Conservation (phyloP, 78 protist genomes). For the Dictyostelium intermedium region DNA sequence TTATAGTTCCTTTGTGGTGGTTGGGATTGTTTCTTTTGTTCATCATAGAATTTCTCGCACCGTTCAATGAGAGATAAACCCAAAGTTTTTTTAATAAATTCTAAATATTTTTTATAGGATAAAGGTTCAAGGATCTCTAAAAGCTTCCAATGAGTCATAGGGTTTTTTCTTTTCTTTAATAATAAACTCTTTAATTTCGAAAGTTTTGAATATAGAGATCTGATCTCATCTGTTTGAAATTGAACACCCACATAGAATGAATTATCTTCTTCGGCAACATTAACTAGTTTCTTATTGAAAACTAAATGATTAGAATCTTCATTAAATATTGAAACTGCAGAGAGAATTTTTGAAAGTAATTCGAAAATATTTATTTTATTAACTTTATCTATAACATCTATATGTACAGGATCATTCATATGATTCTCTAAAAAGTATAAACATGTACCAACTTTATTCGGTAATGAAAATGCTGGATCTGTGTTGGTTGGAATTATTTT, state of each 20-base stretch:
- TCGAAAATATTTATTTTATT: neutral
- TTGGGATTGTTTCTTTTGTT: neutral
- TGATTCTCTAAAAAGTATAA: neutral
- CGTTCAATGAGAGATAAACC: neutral
- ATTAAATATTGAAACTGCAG: neutral
- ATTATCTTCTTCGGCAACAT: neutral
- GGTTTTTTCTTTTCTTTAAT: neutral
- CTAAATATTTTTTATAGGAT: neutral
- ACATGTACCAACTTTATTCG: neutral
- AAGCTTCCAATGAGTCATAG: neutral
- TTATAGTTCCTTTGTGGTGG: neutral
- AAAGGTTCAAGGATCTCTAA: neutral
- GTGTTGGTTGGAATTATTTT: neutral
- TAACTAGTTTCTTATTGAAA: neutral
- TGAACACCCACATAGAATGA: neutral
- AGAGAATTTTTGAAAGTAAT: neutral
- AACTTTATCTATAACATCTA: neutral
- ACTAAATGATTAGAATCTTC: neutral
- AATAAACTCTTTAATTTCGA: neutral
- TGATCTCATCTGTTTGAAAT: neutral
- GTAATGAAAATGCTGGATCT: neutral
- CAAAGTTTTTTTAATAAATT: neutral
- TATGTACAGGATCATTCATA: neutral
- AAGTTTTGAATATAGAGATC: neutral
- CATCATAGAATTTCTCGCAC: neutral